These are phyloP conservation scores for Geotrichum bryndzae DNA, from an alignment of 1,139 yeast genomes.

Conservation along the genomic window DNA sequence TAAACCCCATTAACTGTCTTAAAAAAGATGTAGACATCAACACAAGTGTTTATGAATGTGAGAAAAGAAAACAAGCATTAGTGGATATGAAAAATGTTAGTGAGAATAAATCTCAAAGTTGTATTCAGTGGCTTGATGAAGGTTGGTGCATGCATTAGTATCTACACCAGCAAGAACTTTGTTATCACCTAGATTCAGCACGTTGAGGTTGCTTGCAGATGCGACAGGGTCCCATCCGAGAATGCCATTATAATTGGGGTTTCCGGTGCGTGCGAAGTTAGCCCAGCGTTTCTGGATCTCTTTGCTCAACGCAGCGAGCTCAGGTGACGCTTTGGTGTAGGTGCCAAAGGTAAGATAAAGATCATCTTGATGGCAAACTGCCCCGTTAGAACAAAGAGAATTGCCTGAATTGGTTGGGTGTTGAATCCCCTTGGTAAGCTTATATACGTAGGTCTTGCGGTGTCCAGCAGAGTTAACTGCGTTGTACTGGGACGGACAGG, in stretches of 20 bases:
- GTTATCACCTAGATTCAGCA: conserved; percentile 16
- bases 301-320: conserved; percentile 22
- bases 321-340: conserved; percentile 18
- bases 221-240: conserved; percentile 19
- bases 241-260: conserved; percentile 20
- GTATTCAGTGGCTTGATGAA: conserved; percentile 4
- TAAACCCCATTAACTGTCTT: too few species aligned
- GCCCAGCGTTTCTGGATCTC: conserved; percentile 32
- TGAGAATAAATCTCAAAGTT: conserved; percentile 6
- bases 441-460: conserved; percentile 25
- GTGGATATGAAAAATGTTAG: background rate
- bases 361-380: conserved; percentile 34
- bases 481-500: conserved; percentile 26
- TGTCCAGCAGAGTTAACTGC: conserved; percentile 5
- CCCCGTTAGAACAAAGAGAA: conserved; percentile 23
- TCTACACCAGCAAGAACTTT: background rate
- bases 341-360: conserved; percentile 31
- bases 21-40: background rate
- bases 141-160: background rate
- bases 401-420: conserved; percentile 23
- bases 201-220: conserved; percentile 13
- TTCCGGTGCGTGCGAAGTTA: conserved; percentile 26
- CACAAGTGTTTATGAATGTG: background rate
- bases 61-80: too few species aligned
- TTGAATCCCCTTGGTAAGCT: conserved; percentile 28